Evolutionary conservation across 1,284 basidiomycete species (phyloP), one percentile per base, ranked within the genome.

Genomic region (Sporisorium sorghi): DNA sequence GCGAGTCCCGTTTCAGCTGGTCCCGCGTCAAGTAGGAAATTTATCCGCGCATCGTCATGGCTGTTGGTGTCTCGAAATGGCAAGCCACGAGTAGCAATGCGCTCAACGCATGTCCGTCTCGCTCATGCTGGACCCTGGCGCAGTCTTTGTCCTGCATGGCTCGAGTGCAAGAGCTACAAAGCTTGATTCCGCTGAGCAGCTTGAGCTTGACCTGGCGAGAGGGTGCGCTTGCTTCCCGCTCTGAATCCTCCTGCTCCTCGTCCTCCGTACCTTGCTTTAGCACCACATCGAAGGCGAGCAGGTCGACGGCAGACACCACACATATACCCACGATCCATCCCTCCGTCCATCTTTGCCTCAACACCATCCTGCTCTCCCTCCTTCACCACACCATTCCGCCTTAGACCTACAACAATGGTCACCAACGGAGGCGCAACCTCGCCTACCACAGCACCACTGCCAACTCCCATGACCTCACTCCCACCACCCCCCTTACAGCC

Each of bases 401-500:
- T 15, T 2, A 17, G 28, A 47, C 15, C 9, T 2, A n/a, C 21
- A 33, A 24, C 2, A n/a, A 53, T 43, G n/a, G 26, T 23, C 26
- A 5, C 14, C 6, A n/a, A 32, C 46, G n/a, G n/a, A 12, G 10
- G 23, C 9, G n/a, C 44, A 6, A 4, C 15, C 5, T 44, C 52
- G 21, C 7, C 15, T n/a, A 17, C 26, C 9, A 8, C 51, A 21
- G 10, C 51, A 33, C 12, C 21, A 11, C 44, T 26, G 4, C 40
- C 32, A 15, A 11, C 32, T 10, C 55, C 35, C 24, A 2, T 39
- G 26, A 30, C 48, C 17, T 24, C 47, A n/a, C 44, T 54, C 8
- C 57, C 60, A 5, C 51, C 56, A 2, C 70, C 64, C 1, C 70
- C 70, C 1, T 9, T 68, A 2, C 71, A 69, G 33, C 48, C 61